Percentiles rank a stretch among this genome's conserved stretches.
Conservation (phyloP, 106 monocot genomes). For the Dendrobium officinale region DNA sequence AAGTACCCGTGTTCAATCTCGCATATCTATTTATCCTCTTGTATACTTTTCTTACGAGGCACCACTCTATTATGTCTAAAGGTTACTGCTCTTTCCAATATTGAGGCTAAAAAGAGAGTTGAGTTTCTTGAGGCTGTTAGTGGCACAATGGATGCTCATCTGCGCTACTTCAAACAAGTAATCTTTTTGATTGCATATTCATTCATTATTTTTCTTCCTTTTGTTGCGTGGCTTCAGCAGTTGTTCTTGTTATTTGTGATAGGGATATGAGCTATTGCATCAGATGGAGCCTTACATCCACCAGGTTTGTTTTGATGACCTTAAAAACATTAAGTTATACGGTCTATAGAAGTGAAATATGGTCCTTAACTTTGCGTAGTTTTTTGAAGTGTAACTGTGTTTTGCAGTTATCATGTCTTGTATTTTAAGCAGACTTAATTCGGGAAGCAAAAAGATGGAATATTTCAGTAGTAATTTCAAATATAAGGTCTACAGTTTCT, state of each 20-base stretch:
- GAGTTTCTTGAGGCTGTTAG: constrained; percentile 99
- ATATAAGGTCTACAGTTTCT: neutral
- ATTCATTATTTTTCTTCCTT: neutral
- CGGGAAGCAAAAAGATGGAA: neutral
- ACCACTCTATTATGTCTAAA: constrained; percentile 12
- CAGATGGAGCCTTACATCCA: constrained; percentile 97
- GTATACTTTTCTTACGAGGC: neutral
- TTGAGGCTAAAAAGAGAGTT: constrained; percentile 98
- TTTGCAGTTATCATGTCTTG: neutral
- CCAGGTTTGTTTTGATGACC: constrained; percentile 38
- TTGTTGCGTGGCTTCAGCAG: neutral
- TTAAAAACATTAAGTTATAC: neutral
- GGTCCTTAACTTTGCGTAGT: neutral
- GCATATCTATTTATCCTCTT: neutral
- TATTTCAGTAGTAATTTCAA: neutral
- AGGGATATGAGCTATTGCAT: constrained; percentile 93
- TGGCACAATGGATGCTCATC: constrained; percentile 99
- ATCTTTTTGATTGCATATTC: neutral
- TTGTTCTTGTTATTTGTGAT: constrained; percentile 10
- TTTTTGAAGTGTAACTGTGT: neutral
- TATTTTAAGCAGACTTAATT: neutral
- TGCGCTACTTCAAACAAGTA: constrained; percentile 99
- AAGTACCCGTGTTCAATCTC: neutral
- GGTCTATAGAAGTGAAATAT: neutral
- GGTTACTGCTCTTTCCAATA: constrained; percentile 89